Evolutionary conservation across 495 filamentous ascomycete genomes (phyloP), one percentile per base, ranked within the genome.

Genomic region (Cercophora samala): DNA sequence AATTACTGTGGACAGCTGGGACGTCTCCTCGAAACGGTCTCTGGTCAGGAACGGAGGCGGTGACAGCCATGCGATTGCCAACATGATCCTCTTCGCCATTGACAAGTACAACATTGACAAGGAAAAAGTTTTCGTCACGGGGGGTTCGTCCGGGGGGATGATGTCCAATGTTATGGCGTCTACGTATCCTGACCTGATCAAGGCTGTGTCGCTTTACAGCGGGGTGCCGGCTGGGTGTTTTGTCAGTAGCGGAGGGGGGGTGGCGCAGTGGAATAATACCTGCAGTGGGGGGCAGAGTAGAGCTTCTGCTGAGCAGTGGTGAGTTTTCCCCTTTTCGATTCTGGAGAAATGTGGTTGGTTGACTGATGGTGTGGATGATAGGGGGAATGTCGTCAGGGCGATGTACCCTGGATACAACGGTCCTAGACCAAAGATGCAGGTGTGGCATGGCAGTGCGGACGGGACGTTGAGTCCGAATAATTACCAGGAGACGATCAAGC

Each of bases 171-270:
- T 86, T 26, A 71, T 88, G 66, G 84, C 84, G 0, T 85, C 83
- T 2, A 82, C 83, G 11, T 87, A 88, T 69, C 86, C 86, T 1
- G 79, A 86, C 22, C 68, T 88, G 32, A 84, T 88, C 73, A 74
- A 69, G 1, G 85, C 85, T 1, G 86, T 80, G 0, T 81, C 79
- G 5, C 82, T 80, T 62, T 89, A 87, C 77, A 78, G 79, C 19
- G 86, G 87, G 26, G 85, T 89, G 1, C 74, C 87, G 25, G 84
- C 81, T 1, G 86, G 86, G n/a, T 89, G 86, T 74, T 87, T 87
- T 74, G 64, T 76, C 1, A 74, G 70, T 22, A 58, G 69, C 0
- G 73, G 70, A 19, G 78, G 75, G 3, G 77, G 77, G 24, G 76
- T 80, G 18, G 78, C 74, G 19, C 71, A 77, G 26, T 84, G 81